These are phyloP conservation scores for Thielaviopsis populi DNA, from an alignment of 2,329 filamentous ascomycete genomes.

Conservation along the genomic window DNA sequence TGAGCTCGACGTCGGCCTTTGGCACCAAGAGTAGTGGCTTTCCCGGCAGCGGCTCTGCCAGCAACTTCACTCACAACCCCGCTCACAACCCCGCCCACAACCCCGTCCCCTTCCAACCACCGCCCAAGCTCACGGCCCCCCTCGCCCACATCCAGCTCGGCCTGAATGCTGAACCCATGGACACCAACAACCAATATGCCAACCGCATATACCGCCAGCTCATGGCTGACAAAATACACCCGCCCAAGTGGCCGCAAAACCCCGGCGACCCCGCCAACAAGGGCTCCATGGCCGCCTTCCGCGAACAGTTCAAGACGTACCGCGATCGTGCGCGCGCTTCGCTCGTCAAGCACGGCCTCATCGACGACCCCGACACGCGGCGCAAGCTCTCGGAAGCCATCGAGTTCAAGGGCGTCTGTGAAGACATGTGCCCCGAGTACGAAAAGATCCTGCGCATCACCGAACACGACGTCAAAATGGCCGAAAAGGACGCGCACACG, in stretches of 20 bases:
- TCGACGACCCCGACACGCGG: slow-evolving; percentile 50
- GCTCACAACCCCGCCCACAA: background rate
- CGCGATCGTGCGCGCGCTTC: slow-evolving; percentile 41
- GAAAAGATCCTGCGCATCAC: slow-evolving; percentile 49
- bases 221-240: slow-evolving; percentile 37
- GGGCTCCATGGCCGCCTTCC: slow-evolving; percentile 37
- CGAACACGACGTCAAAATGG: slow-evolving; percentile 41
- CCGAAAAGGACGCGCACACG: slow-evolving; percentile 36
- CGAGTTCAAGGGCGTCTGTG: slow-evolving; percentile 51
- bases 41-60: too few relatives aligned
- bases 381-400: slow-evolving; percentile 49
- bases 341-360: slow-evolving; percentile 42
- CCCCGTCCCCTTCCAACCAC: too few relatives aligned
- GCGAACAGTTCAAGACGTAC: slow-evolving; percentile 42
- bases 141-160: slow-evolving; percentile 7
- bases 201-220: slow-evolving; percentile 38
- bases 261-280: slow-evolving; percentile 38
- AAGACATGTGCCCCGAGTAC: slow-evolving; percentile 55
- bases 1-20: background rate
- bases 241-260: slow-evolving; percentile 41
- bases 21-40: too few relatives aligned
- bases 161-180: slow-evolving; percentile 15
- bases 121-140: background rate
- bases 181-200: slow-evolving; percentile 29
- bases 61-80: too few relatives aligned